Evolutionary conservation across 192 early-diverging fungal genomes (phyloP), one percentile per base, ranked within the genome.

Genomic region (Podochytrium sp.): DNA sequence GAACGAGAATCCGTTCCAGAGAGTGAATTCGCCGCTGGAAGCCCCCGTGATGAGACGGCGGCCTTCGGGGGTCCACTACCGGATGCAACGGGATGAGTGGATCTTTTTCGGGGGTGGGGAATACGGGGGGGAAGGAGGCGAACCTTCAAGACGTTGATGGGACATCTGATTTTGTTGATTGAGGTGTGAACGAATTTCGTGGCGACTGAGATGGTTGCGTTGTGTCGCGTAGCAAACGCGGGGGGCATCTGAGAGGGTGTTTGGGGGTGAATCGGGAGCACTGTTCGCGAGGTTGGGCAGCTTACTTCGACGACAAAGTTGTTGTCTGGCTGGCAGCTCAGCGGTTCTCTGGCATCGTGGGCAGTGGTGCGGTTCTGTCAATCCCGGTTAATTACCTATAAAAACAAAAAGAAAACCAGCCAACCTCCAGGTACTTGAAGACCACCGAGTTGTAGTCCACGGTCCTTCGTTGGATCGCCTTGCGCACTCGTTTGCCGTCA

Each of bases 41-140:
- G 95, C 91, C 10, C 95, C 97, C 2, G 97, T 97, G 18, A 97
- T 92, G 10, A 99, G 79, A 35, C 96, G 88, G 23, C 97, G 82
- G 23, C 96, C 96, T 77, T 99, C 97, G 0, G 97, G 97, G 18
- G 94, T 97, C 96, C 96, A 99, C 86, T 92, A 53, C n/a, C n/a
- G n/a, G n/a, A n/a, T n/a, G n/a, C n/a, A n/a, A n/a, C n/a, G n/a
- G n/a, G n/a, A n/a, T n/a, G n/a, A n/a, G n/a, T n/a, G n/a, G n/a
- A n/a, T n/a, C n/a, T n/a, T n/a, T n/a, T n/a, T n/a, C n/a, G n/a
- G n/a, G n/a, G n/a, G n/a, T n/a, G n/a, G n/a, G n/a, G n/a, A n/a
- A 1, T 49, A 18, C 20, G 16, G 32, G 33, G 39, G 37, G 30
- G 47, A 43, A 23, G 18, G 41, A 50, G n/a, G 78, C 81, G 65